Evolutionary conservation across 2,329 filamentous ascomycete genomes (phyloP).

Genomic region (Xylariaceae sp.): DNA sequence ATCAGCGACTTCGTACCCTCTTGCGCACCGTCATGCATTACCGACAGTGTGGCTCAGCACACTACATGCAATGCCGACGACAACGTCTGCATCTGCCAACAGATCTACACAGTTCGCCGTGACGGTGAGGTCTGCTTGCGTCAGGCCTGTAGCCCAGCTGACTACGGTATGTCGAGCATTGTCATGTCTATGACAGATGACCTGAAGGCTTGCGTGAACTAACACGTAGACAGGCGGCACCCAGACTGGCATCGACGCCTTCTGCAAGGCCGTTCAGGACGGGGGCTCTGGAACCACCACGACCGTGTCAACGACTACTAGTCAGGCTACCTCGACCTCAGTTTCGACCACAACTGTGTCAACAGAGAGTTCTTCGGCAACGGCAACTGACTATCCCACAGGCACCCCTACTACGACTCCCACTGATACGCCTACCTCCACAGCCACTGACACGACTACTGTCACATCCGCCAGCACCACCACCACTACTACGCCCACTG

Average conservation of each 20-base stretch:
- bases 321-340: slow-evolving; percentile 11
- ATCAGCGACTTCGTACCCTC: slow-evolving; percentile 24
- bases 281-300: slow-evolving; percentile 8
- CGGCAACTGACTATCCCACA: slow-evolving; percentile 16
- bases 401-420: slow-evolving; percentile 6
- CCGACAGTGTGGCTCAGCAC: slow-evolving; percentile 19
- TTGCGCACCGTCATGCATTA: slow-evolving; percentile 24
- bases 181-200: slow-evolving; percentile 3
- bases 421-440: slow-evolving; percentile 6
- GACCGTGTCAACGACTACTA: slow-evolving; percentile 8
- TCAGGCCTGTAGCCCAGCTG: slow-evolving; percentile 21
- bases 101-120: slow-evolving; percentile 25
- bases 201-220: background rate
- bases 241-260: slow-evolving; percentile 25
- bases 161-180: slow-evolving; percentile 24
- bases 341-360: slow-evolving; percentile 12
- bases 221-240: slow-evolving; percentile 17
- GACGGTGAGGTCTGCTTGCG: slow-evolving; percentile 28
- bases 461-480: slow-evolving; percentile 2
- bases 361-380: slow-evolving; percentile 14
- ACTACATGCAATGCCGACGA: slow-evolving; percentile 24
- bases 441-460: slow-evolving; percentile 4
- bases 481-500: slow-evolving; percentile 1
- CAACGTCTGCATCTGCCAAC: slow-evolving; percentile 25
- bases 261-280: slow-evolving; percentile 22